A percentile compares a stretch with the other conserved stretches of the same genome.
Conservation (phyloP, 2,329 filamentous ascomycete genomes). For the Ophiostoma australiae region DNA sequence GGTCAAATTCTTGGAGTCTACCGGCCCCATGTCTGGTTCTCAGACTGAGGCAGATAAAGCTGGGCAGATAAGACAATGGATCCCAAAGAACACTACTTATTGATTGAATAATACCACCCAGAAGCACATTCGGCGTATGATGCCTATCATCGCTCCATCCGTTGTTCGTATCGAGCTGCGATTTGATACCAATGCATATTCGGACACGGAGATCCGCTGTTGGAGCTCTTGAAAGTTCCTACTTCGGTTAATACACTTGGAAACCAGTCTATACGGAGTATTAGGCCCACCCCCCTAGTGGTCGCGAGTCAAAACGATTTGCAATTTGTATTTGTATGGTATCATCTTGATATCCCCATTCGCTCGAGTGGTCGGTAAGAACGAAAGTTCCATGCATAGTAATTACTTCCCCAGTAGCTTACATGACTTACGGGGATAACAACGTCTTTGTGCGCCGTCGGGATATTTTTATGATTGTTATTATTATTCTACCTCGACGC, state of each 20-base stretch:
- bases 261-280: not conserved
- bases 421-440: not conserved
- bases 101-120: not conserved
- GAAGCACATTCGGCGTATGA: not conserved
- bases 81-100: not conserved
- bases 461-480: not conserved
- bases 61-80: not conserved
- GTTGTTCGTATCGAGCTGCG: not conserved
- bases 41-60: not conserved
- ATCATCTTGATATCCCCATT: not conserved
- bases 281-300: not conserved
- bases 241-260: not conserved
- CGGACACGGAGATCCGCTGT: not conserved
- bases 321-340: slow-evolving; percentile 8
- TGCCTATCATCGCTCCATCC: not conserved
- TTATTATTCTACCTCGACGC: not conserved
- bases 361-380: not conserved
- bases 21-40: not conserved
- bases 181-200: not conserved
- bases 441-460: not conserved
- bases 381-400: not conserved
- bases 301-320: not conserved
- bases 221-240: not conserved
- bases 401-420: slow-evolving; percentile 1
- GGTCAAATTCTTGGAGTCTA: not conserved